phyloP scores from a whole-genome alignment of 352 stramenopile species.

The Globisporangium viniferum region DNA sequence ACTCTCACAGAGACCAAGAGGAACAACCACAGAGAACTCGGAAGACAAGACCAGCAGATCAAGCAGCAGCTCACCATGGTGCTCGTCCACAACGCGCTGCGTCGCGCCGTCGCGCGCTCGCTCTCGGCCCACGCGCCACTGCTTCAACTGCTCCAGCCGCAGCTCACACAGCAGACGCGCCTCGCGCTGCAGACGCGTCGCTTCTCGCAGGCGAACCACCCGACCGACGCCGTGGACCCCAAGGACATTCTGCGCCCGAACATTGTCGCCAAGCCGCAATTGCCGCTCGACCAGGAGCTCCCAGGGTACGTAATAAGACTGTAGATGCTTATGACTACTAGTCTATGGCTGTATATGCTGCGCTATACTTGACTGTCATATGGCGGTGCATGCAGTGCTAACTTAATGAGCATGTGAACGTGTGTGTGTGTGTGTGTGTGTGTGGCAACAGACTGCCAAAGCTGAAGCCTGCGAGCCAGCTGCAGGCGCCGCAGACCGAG shows the following conservation, averaged over 20 bases:
- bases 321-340: neutral
- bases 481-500: conserved; percentile 86
- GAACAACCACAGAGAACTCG: neutral
- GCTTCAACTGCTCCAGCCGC: neutral
- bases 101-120: conserved; percentile 21
- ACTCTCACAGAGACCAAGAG: conserved; percentile 7
- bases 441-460: conserved; percentile 44
- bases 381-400: neutral
- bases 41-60: neutral
- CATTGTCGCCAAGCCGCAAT: conserved; percentile 40
- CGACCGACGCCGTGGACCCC: conserved; percentile 24
- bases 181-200: conserved; percentile 22
- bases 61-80: conserved; percentile 23
- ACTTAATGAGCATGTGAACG: neutral
- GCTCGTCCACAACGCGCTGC: conserved; percentile 30
- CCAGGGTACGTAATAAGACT: conserved; percentile 24
- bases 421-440: neutral
- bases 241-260: conserved; percentile 62
- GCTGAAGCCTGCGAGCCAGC: conserved; percentile 81
- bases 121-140: conserved; percentile 5
- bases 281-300: conserved; percentile 59
- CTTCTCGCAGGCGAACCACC: conserved; percentile 41
- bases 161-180: neutral
- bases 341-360: neutral
- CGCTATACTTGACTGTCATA: neutral